Base-by-base conservation (phyloP, 108 stramenopile species). In the Skeletonema costatum region DNA sequence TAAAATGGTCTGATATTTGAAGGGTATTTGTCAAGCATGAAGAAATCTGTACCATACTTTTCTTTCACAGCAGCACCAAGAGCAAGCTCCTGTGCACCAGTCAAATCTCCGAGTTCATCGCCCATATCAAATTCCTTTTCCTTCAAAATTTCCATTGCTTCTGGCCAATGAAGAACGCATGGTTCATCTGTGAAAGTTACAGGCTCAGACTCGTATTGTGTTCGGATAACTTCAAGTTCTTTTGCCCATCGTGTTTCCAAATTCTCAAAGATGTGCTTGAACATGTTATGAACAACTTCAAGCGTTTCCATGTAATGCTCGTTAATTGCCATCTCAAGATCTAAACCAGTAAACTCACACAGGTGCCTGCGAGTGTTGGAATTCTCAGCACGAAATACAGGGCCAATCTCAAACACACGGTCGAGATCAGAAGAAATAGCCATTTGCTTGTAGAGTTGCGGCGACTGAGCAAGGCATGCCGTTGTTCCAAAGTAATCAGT, bases 361-460 rank as follows among this genome's bases (percentile, higher is more conserved):
- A 99, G 74, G 83, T 99, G 98, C 8, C 97, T 82, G 17, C 98
- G 76, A 13, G 98, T 99, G 75, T 98, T 80, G 33, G 95, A 96
- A 62, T 98, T 97, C 77, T 99, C 98, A 1, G 98, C 98, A 17
- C 98, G 87, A 77, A 99, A 99, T 16, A 99, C 98, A 0, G 98
- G 98, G 3, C 97, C 98, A 53, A 96, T 87, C 86, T 99, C 98
- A 81, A 97, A 99, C 2, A 99, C 98, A 19, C 96, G 66, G 13
- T 83, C 86, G 48, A 99, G 66, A 82, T 99, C 98, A 21, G 93
- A 93, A 14, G 97, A 91, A 58, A 99, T 94, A 7, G 98, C 98
- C 97, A 99, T 97, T 85, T 99, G 98, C 71, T 99, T 99, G 92
- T 98, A 99, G 25, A 99, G 82, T 77, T 99, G 98, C 2, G 98